These are phyloP conservation scores for Cytospora chrysosperma DNA, from an alignment of 2,329 filamentous ascomycete species.

Conservation along the genomic window DNA sequence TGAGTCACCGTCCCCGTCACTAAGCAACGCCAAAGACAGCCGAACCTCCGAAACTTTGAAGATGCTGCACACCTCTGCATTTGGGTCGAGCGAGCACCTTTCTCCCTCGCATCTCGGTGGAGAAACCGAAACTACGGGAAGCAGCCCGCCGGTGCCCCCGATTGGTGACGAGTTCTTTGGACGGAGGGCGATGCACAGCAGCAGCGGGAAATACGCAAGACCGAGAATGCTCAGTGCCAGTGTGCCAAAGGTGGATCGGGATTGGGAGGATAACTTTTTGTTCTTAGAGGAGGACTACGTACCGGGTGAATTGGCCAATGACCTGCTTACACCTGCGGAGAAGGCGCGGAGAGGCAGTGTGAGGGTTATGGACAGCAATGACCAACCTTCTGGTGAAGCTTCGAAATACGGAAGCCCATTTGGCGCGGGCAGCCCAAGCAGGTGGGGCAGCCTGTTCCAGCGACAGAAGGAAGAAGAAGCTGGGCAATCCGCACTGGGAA, in stretches of 20 bases:
- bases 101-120: constrained; percentile 29
- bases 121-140: constrained; percentile 41
- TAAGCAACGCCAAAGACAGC: constrained; percentile 60
- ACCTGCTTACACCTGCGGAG: constrained; percentile 65
- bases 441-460: constrained; percentile 61
- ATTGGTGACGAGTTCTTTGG: constrained; percentile 62
- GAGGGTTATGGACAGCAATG: constrained; percentile 45
- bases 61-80: constrained; percentile 64
- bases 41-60: constrained; percentile 64
- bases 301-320: constrained; percentile 64
- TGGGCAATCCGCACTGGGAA: constrained; percentile 32
- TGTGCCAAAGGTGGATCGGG: constrained; percentile 62
- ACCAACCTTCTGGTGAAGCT: constrained; percentile 42
- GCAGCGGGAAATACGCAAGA: constrained; percentile 58
- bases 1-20: constrained; percentile 78
- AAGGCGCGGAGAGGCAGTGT: constrained; percentile 64
- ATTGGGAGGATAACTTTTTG: constrained; percentile 68
- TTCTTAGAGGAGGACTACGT: constrained; percentile 85
- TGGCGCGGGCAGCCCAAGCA: constrained; percentile 55
- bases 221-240: constrained; percentile 68
- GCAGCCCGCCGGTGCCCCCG: constrained; percentile 53
- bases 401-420: constrained; percentile 63
- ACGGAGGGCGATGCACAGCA: constrained; percentile 69
- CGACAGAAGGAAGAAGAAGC: constrained; percentile 58
- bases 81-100: constrained; percentile 62